Evolutionary conservation across 2,329 filamentous ascomycete species (phyloP).

Genomic region (Botrytis cinerea): DNA sequence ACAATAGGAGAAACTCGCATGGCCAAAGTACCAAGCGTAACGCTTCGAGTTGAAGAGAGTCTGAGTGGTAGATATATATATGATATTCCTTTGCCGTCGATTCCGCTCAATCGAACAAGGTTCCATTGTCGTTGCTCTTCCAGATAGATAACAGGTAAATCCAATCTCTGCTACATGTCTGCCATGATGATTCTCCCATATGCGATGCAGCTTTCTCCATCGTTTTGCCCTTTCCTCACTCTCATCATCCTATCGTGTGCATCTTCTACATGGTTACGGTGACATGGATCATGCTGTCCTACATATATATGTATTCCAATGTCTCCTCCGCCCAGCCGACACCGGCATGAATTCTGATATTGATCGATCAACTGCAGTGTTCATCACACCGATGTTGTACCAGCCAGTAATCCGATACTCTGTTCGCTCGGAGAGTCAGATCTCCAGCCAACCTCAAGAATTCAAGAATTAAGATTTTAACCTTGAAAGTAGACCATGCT

Average conservation of each 20-base stretch:
- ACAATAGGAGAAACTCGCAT: neutral
- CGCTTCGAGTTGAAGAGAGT: neutral
- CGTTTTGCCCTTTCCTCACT: neutral
- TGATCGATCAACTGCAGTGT: neutral
- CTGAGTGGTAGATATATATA: neutral
- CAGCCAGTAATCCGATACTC: neutral
- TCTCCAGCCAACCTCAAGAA: neutral
- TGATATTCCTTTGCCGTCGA: neutral
- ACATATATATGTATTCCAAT: neutral
- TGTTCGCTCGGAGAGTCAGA: neutral
- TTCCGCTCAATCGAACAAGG: neutral
- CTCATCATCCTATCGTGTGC: neutral
- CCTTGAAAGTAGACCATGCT: neutral
- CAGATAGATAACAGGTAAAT: neutral
- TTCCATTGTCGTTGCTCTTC: neutral
- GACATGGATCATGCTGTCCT: neutral
- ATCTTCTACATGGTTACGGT: neutral
- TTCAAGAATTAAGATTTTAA: neutral
- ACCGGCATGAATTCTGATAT: neutral
- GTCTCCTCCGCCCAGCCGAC: slow-evolving; percentile 1
- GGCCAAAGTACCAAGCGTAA: too few species aligned
- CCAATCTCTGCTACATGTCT: neutral
- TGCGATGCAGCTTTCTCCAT: neutral
- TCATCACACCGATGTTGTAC: neutral
- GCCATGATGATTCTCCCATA: neutral